A percentile compares a stretch with the other conserved stretches of the same genome.
Conservation (phyloP, 495 filamentous ascomycete species). For the Hyphodiscus hymeniophilus region DNA sequence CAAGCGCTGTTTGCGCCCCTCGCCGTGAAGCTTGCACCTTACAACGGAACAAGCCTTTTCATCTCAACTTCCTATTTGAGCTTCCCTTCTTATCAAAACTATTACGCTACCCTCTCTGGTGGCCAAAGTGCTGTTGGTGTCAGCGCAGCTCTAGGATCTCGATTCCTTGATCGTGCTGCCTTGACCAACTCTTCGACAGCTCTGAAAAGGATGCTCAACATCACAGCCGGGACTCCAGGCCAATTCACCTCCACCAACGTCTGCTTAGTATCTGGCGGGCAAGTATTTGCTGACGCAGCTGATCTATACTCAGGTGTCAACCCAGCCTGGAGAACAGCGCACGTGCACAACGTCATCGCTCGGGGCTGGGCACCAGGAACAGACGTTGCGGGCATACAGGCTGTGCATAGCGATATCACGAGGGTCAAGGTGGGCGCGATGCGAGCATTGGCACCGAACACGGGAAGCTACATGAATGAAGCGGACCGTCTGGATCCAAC, state of each 20-base stretch:
- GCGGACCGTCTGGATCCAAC: conserved; percentile 1
- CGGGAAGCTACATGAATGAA: conserved; percentile 35
- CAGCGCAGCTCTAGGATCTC: conserved; percentile 25
- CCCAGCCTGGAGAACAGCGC: conserved; percentile 33
- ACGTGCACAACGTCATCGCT: conserved; percentile 31
- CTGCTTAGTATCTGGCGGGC: conserved; percentile 29
- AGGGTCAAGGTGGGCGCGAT: conserved; percentile 30
- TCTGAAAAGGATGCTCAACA: conserved; percentile 24
- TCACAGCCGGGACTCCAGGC: conserved; percentile 22
- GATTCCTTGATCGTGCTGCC: conserved; percentile 30
- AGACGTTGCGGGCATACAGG: conserved; percentile 17
- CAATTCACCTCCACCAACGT: conserved; percentile 27
- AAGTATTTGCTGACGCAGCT: conserved; percentile 21
- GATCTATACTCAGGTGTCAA: conserved; percentile 25
- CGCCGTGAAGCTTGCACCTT: conserved; percentile 10
- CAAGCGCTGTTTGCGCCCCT: conserved; percentile 6
- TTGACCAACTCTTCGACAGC: conserved; percentile 19
- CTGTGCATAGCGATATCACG: conserved; percentile 29
- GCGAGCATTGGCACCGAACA: conserved; percentile 26
- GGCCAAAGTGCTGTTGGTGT: conserved; percentile 19
- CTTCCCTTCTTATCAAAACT: conserved; percentile 28
- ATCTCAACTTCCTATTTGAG: conserved; percentile 25
- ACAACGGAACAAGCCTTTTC: conserved; percentile 19
- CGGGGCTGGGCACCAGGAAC: conserved; percentile 24
- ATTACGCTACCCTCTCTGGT: conserved; percentile 29